These are phyloP conservation scores for Neonectria punicea DNA, from an alignment of 2,329 filamentous ascomycete species.

Conservation along the genomic window DNA sequence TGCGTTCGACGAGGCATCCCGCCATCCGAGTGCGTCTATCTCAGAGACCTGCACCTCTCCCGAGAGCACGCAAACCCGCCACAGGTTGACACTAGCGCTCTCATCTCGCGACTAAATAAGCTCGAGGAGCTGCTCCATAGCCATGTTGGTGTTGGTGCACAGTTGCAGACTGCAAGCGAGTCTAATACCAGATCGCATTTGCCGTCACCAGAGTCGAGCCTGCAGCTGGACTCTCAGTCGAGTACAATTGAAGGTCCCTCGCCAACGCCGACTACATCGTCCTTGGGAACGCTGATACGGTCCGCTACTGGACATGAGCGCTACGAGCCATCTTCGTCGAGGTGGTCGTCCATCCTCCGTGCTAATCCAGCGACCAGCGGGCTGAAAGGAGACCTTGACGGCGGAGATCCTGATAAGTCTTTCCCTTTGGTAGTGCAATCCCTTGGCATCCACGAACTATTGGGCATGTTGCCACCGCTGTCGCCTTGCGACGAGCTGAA, in stretches of 20 bases:
- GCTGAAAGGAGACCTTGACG: background rate
- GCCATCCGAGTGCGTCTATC: slow-evolving; percentile 23
- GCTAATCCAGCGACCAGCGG: background rate
- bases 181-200: background rate
- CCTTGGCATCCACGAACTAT: background rate
- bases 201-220: slow-evolving; percentile 7
- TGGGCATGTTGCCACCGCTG: background rate
- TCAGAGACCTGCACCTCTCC: slow-evolving; percentile 20
- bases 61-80: background rate
- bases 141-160: background rate
- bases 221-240: background rate
- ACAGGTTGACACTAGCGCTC: slow-evolving; percentile 6
- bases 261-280: background rate
- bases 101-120: slow-evolving; percentile 7
- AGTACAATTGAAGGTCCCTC: background rate
- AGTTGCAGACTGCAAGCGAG: background rate
- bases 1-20: slow-evolving; percentile 30
- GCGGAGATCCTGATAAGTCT: background rate
- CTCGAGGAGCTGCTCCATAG: background rate
- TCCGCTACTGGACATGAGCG: slow-evolving; percentile 23
- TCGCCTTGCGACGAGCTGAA: slow-evolving; percentile 11
- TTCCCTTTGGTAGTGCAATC: background rate
- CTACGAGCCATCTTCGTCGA: slow-evolving; percentile 20
- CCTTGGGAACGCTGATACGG: slow-evolving; percentile 12
- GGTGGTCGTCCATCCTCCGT: slow-evolving; percentile 22